Percentiles rank a stretch among this genome's conserved stretches.
These are phyloP conservation scores for Zygosaccharomyces siamensis DNA, from an alignment of 805 yeast genomes.

Conservation along the genomic window DNA sequence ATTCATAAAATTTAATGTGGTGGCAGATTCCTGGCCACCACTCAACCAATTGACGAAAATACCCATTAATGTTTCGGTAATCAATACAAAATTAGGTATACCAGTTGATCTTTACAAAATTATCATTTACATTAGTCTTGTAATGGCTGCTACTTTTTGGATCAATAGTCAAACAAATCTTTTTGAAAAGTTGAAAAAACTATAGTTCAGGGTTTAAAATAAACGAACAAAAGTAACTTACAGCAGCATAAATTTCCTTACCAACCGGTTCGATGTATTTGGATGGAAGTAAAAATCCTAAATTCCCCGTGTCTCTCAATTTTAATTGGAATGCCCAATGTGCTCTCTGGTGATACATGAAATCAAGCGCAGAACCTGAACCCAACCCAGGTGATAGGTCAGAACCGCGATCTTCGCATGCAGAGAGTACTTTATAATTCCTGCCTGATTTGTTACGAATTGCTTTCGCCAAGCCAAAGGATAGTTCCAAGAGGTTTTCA, in stretches of 20 bases:
- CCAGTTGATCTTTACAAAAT: constrained; percentile 27
- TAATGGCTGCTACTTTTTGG: constrained; percentile 8
- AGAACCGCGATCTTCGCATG: constrained; percentile 73
- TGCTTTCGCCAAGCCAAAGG: constrained; percentile 73
- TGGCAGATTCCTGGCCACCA: constrained; percentile 22
- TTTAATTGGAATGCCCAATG: constrained; percentile 82
- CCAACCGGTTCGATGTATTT: constrained; percentile 73
- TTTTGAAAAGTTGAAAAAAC: constrained; percentile 8
- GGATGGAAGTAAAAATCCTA: constrained; percentile 75
- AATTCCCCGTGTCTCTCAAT: constrained; percentile 74
- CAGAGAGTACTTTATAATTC: constrained; percentile 63
- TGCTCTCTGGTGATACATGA: constrained; percentile 77
- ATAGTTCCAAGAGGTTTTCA: constrained; percentile 75
- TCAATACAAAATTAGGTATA: constrained; percentile 19
- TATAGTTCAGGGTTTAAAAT: constrained; percentile 40
- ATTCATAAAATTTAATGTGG: constrained; percentile 13
- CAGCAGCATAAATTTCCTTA: constrained; percentile 61
- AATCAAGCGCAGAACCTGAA: constrained; percentile 75
- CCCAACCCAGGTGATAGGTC: constrained; percentile 72
- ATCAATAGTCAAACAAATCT: constrained; percentile 11
- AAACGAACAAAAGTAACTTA: constrained; percentile 61
- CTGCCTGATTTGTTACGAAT: constrained; percentile 62
- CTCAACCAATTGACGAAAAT: constrained; percentile 9
- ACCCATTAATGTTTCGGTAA: constrained; percentile 23
- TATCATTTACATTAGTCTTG: constrained; percentile 13